Conservation (phyloP, 2,329 filamentous ascomycete species). For the Fusarium drepaniforme region DNA sequence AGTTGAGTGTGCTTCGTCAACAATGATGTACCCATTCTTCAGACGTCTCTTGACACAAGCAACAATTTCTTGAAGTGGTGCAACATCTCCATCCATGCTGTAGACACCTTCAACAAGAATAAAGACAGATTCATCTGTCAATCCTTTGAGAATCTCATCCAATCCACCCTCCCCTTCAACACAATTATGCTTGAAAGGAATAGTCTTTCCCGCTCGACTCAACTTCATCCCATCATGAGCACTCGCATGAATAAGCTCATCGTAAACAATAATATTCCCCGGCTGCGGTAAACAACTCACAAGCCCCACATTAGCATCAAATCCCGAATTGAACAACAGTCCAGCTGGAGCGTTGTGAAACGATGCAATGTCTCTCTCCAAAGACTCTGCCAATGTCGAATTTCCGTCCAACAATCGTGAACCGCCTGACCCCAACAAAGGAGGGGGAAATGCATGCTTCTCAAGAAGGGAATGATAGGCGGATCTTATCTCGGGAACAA, state of each 20-base stretch:
- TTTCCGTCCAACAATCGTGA: slow-evolving; percentile 68
- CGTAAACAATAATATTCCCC: slow-evolving; percentile 75
- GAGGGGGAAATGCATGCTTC: slow-evolving; percentile 26
- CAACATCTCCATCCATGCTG: slow-evolving; percentile 86
- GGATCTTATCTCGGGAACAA: slow-evolving; percentile 63
- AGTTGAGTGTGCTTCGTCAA: slow-evolving; percentile 77
- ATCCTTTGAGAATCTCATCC: slow-evolving; percentile 45
- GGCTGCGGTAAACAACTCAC: slow-evolving; percentile 70
- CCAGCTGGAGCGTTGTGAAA: slow-evolving; percentile 62
- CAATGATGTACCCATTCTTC: slow-evolving; percentile 71
- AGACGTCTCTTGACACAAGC: slow-evolving; percentile 67
- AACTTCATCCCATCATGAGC: slow-evolving; percentile 82
- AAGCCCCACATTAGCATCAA: slow-evolving; percentile 74
- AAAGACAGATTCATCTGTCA: slow-evolving; percentile 66
- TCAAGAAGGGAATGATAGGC: slow-evolving; percentile 67
- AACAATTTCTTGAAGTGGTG: slow-evolving; percentile 72
- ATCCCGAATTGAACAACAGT: slow-evolving; percentile 70
- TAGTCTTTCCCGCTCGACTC: slow-evolving; percentile 63
- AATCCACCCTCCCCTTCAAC: slow-evolving; percentile 48
- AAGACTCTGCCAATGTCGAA: slow-evolving; percentile 54
- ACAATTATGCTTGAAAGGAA: slow-evolving; percentile 70
- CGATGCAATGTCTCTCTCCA: slow-evolving; percentile 60
- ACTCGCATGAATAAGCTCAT: slow-evolving; percentile 83
- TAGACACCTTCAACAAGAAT: slow-evolving; percentile 80
- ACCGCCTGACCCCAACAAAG: slow-evolving; percentile 61